phyloP scores from a whole-genome alignment of 1,139 yeast species.

The Kodamaea sp. region DNA sequence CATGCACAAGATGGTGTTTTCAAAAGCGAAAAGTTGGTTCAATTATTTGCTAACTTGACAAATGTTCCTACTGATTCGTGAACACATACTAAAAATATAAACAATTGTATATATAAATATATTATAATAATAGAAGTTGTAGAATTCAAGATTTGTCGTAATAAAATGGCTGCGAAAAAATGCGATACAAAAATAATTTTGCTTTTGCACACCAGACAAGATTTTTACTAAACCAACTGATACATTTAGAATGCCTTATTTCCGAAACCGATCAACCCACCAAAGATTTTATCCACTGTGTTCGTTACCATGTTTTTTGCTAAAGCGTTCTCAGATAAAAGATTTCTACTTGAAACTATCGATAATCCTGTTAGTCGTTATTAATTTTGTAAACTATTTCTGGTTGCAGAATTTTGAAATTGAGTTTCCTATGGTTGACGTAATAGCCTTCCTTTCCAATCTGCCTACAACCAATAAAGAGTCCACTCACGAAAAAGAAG shows the following conservation, averaged over 20 bases:
- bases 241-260: not conserved
- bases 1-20: slow-evolving; percentile 38
- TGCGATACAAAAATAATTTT: not conserved
- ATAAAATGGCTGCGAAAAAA: slow-evolving; percentile 11
- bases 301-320: no score
- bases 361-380: not conserved
- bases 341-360: no score
- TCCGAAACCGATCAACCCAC: no score
- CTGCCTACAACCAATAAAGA: not conserved
- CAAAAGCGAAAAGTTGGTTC: slow-evolving; percentile 39
- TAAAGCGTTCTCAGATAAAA: no score
- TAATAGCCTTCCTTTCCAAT: slow-evolving; percentile 13
- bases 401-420: slow-evolving; percentile 7
- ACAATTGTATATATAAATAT: slow-evolving; percentile 1
- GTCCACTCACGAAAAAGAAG: slow-evolving; percentile 2
- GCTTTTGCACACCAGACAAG: no score
- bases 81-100: slow-evolving; percentile 1
- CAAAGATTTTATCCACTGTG: no score
- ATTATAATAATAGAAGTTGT: not conserved
- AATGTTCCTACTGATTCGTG: slow-evolving; percentile 23
- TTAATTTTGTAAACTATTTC: slow-evolving; percentile 8
- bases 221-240: not conserved
- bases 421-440: slow-evolving; percentile 17
- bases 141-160: not conserved
- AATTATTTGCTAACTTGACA: slow-evolving; percentile 35